Evolutionary conservation across 352 stramenopile species (phyloP), one percentile per base, ranked within the genome.

Genomic region (Globisporangium megalacanthum): DNA sequence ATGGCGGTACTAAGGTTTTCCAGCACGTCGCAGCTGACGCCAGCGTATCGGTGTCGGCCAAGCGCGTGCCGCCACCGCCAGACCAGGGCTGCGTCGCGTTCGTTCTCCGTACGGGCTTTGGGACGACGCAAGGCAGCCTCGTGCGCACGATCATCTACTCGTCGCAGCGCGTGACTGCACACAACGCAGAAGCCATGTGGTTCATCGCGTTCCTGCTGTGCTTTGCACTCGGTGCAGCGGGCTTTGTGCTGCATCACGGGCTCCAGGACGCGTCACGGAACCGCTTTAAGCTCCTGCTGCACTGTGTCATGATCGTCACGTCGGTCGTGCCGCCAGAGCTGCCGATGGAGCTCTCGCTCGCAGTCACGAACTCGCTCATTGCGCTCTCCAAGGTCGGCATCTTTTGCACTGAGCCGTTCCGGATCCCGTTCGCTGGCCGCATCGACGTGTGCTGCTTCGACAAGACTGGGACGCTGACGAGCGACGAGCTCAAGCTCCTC

Each of bases 301-400:
- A 98, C 69, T 97, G 95, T 42, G 83, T 98, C 39, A 98, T 98
- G 65, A 98, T 98, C 63, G 77, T 98, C 41, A 98, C 95, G 11
- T 96, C 80, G 4, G 95, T 98, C 3, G 93, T 98, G 9, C 95
- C 95, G 5, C 95, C 93, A 0, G 94, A 98, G 68, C 75, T 98
- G 49, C 95, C 95, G 2, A 97, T 98, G 89, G 89, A 98, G 69
- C 68, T 98, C 22, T 89, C 75, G 50, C 71, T 98, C 35, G 92
- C 93, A 5, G 93, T 98, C n/a, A 98, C 93, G 10, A 97, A 93
- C 55, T 96, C 86, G 56, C 75, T 98, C 17, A 64, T 86, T 13
- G 74, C 85, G 54, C 73, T 98, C 35, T 84, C 86, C 13, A 95
- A 94, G 63, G 66, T 83, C 52, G 79, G 72, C 58, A 85, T 98